Base-by-base conservation (phyloP, 257 asterid genomes). In the Gynochthodes officinalis region DNA sequence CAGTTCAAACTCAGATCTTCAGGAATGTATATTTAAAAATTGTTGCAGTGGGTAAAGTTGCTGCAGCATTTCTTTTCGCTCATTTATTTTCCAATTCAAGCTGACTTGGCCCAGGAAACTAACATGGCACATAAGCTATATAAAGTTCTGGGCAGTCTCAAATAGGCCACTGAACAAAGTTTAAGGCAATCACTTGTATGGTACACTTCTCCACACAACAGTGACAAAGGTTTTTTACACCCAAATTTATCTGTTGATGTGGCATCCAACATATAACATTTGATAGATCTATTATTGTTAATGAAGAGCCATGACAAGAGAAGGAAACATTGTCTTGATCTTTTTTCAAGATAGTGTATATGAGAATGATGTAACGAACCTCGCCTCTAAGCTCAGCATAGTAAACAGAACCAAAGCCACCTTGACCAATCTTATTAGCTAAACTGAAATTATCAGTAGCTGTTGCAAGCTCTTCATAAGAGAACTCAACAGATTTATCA, bases 351-450 rank as follows among this genome's bases (percentile, higher is more conserved):
- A 25, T 58, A 44, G 21, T 33, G 43, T 23, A 48, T 46, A 37
- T 59, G 25, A 57, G 69, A 50, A 37, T 19, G 71, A 53, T 40
- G 70, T 42, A 48, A 82, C 96, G 77, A 78, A 89, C 98, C 91
- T 93, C 98, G 80, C 97, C 97, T 84, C 97, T 88, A 81, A 93
- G 97, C 88, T 89, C 98, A 21, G 98, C 98, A 76, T 90, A 93
- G 83, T 91, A 93, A 79, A 93, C 98, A 19, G 96, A 84, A 44
- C 98, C 98, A 80, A 94, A 94, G 69, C 98, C 98, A 76, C 98
- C 98, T 84, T 91, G 80, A 70, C 98, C 98, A 44, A 94, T 94
- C 90, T 94, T 94, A 78, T 89, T 85, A 46, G 97, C 92, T 73
- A 94, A 74, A 84, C 88, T 91, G 89, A 94, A 94, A 84, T 88